Evolutionary conservation across 345 rosid species (phyloP).

Genomic region (Firmiana major): DNA sequence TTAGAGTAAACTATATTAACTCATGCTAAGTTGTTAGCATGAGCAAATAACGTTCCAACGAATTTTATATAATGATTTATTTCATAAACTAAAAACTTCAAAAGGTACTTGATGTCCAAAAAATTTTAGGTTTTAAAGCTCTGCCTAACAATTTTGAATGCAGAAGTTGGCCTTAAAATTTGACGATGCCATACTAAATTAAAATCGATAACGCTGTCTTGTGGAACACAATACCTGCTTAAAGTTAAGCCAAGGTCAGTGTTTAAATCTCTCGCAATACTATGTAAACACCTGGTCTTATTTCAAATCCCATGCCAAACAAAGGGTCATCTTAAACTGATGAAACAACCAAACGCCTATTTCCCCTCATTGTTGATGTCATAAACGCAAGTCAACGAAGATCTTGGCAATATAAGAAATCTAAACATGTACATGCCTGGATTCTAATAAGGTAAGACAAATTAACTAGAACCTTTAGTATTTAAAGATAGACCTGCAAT

Average conservation of each 20-base stretch:
- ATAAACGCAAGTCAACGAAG: neutral
- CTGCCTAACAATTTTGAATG: no score
- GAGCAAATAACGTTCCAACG: no score
- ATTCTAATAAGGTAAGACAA: neutral
- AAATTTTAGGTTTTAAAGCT: no score
- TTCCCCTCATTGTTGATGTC: neutral
- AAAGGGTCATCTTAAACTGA: neutral
- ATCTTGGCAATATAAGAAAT: neutral
- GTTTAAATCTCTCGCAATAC: neutral
- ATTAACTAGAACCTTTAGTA: neutral
- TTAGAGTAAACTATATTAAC: no score
- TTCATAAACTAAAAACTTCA: no score
- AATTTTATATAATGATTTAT: no score
- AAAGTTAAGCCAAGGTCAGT: neutral
- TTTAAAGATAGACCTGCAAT: conserved; percentile 54
- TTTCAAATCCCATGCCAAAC: neutral
- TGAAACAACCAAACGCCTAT: neutral
- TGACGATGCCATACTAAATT: no score
- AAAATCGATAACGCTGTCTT: neutral
- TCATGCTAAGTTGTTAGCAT: no score
- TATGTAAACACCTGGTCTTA: neutral
- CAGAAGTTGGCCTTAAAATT: no score
- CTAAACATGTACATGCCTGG: neutral
- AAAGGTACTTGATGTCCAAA: no score
- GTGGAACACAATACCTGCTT: neutral